Evolutionary conservation across 1,284 basidiomycete species (phyloP), one percentile per base, ranked within the genome.

Genomic region (Malassezia nana): DNA sequence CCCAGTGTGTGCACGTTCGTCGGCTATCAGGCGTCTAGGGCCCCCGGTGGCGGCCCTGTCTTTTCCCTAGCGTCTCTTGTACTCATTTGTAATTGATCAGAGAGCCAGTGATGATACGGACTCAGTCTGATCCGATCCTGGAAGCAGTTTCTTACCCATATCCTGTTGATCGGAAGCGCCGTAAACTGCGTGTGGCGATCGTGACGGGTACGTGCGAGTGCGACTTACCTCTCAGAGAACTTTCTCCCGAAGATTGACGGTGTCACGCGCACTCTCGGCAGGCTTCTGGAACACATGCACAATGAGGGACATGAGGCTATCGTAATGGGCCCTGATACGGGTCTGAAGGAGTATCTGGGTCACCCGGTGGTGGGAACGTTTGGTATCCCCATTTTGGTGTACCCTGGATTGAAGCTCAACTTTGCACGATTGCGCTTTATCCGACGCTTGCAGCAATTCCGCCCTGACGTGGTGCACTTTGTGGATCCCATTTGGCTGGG

Each of bases 401-500:
- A 80, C 57, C 79, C 79, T 0, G 79, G 79, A 0, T 74, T 81
- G 42, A 80, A 79, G 69, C 76, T 81, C 62, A 81, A 81, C 69
- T 81, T 81, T 59, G 74, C 80, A 43, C 77, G 80, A 1, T 80
- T 79, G 1, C 76, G 77, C 38, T 81, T 81, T 63, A 66, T 81
- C 48, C 68, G 75, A n/a, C 73, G 77, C 15, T 52, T 76, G 22
- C 65, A 69, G 33, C 74, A 75, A 32, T 76, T 76, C 65, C 65
- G 79, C 57, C 79, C 80, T 1, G 80, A 81, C 58, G 78, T 81
- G 7, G 76, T 72, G 39, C 71, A 74, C 57, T 74, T 72, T 53
- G 67, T 75, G 44, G 79, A 80, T 60, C 79, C 80, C 0, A 80
- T 81, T 52, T 81, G 79, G 79, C 76, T 81, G 10, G 80, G 80